Percentiles rank a stretch among this genome's conserved stretches.
phyloP scores from a whole-genome alignment of 768 basidiomycete species.

The Termitomyces sp. region DNA sequence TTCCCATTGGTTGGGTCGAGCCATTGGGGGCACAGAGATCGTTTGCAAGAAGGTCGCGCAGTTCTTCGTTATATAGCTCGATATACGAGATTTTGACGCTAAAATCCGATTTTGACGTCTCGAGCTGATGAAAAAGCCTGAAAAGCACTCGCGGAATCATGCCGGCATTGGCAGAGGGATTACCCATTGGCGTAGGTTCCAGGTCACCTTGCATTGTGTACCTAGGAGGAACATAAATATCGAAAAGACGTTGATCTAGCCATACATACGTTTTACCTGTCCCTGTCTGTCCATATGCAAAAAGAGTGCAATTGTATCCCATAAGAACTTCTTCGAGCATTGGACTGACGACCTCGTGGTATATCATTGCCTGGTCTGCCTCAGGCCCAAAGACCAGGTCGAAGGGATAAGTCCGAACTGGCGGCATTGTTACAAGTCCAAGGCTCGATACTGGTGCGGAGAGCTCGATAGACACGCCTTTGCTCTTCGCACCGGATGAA shows the following conservation, averaged over 20 bases:
- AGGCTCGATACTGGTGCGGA: constrained; percentile 62
- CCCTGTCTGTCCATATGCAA: constrained; percentile 98
- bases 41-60: constrained; percentile 83
- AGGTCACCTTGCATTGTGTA: constrained; percentile 99
- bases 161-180: constrained; percentile 85
- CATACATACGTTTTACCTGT: constrained; percentile 92
- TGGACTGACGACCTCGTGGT: constrained; percentile 88
- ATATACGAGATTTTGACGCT: constrained; percentile 92
- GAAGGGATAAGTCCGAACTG: constrained; percentile 86
- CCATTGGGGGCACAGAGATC: constrained; percentile 72
- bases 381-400: constrained; percentile 96
- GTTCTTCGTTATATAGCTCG: constrained; percentile 97
- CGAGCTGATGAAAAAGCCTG: constrained; percentile 85
- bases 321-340: constrained; percentile 91
- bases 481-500: constrained; percentile 69
- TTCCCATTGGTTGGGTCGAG: constrained; percentile 74
- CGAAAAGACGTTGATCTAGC: neutral
- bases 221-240: constrained; percentile 26
- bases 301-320: constrained; percentile 96
- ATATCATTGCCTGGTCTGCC: constrained; percentile 92
- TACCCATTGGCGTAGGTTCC: constrained; percentile 74
- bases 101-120: constrained; percentile 71
- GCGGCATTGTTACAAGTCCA: constrained; percentile 70
- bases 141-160: constrained; percentile 95
- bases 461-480: constrained; percentile 78